Evolutionary conservation across 2,329 filamentous ascomycete species (phyloP).

Genomic region (Hirsutella thompsonii): DNA sequence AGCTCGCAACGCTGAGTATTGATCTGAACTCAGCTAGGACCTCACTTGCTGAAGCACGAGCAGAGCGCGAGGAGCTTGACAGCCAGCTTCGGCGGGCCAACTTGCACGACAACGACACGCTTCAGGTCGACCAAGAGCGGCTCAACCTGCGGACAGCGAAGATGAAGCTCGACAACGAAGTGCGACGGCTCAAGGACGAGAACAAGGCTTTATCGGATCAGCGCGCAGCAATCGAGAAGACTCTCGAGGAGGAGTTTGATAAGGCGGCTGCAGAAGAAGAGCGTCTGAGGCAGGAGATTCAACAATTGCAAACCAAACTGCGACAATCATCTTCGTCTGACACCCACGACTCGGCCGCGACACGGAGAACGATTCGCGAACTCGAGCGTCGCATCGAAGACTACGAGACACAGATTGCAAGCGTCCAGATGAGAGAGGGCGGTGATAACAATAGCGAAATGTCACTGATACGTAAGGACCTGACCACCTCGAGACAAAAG

Average conservation of each 20-base stretch:
- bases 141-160: conserved; percentile 55
- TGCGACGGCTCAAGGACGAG: conserved; percentile 52
- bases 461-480: conserved; percentile 47
- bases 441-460: conserved; percentile 38
- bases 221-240: conserved; percentile 45
- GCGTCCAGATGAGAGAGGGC: conserved; percentile 17
- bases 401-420: conserved; percentile 32
- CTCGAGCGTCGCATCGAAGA: conserved; percentile 50
- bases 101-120: conserved; percentile 43
- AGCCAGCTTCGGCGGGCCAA: conserved; percentile 42
- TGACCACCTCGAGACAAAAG: conserved; percentile 51
- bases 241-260: conserved; percentile 53
- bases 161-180: conserved; percentile 53
- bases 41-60: conserved; percentile 44
- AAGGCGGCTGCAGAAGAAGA: conserved; percentile 54
- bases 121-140: conserved; percentile 54
- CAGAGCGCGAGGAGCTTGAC: conserved; percentile 55
- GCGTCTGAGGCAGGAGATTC: conserved; percentile 42
- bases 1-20: conserved; percentile 43
- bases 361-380: conserved; percentile 50
- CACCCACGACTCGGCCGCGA: conserved; percentile 40
- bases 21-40: conserved; percentile 47
- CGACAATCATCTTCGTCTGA: conserved; percentile 32
- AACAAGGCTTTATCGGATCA: conserved; percentile 43
- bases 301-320: conserved; percentile 33